A percentile compares a stretch with the other conserved stretches of the same genome.
phyloP scores from a whole-genome alignment of 768 basidiomycete genomes.

The Macrolepiota fuliginosa region DNA sequence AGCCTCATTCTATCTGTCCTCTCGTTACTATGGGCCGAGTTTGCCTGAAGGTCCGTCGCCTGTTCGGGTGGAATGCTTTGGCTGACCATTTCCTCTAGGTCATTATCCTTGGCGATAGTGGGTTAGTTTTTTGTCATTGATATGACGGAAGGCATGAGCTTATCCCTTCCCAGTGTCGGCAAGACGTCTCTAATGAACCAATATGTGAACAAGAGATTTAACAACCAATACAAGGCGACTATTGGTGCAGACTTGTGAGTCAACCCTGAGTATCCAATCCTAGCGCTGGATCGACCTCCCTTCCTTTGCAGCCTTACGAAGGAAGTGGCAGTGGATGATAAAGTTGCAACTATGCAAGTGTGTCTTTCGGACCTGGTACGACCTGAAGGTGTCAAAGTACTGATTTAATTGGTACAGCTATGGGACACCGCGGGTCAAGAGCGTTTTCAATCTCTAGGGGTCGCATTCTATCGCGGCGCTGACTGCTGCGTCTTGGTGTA shows the following conservation, averaged over 20 bases:
- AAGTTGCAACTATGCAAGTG: slow-evolving; percentile 98
- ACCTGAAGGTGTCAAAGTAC: neutral
- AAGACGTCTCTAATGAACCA: slow-evolving; percentile 99
- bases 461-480: slow-evolving; percentile 98
- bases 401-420: slow-evolving; percentile 46
- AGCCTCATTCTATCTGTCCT: slow-evolving; percentile 19
- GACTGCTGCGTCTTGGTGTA: slow-evolving; percentile 99
- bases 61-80: neutral
- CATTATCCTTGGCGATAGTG: slow-evolving; percentile 98
- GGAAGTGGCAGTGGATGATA: slow-evolving; percentile 98
- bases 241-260: slow-evolving; percentile 95
- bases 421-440: slow-evolving; percentile 99
- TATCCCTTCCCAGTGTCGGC: slow-evolving; percentile 67
- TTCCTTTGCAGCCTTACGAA: slow-evolving; percentile 73
- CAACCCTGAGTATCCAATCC: slow-evolving; percentile 15
- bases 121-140: slow-evolving; percentile 46
- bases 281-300: slow-evolving; percentile 18
- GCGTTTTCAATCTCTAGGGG: slow-evolving; percentile 98
- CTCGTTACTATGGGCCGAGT: slow-evolving; percentile 79
- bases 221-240: slow-evolving; percentile 99
- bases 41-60: slow-evolving; percentile 66
- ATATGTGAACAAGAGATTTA: slow-evolving; percentile 99
- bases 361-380: slow-evolving; percentile 6
- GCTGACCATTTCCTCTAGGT: slow-evolving; percentile 51
- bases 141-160: slow-evolving; percentile 9